Base-by-base conservation (phyloP, 2,329 filamentous ascomycete species). In the Talaromyces funiculosus region DNA sequence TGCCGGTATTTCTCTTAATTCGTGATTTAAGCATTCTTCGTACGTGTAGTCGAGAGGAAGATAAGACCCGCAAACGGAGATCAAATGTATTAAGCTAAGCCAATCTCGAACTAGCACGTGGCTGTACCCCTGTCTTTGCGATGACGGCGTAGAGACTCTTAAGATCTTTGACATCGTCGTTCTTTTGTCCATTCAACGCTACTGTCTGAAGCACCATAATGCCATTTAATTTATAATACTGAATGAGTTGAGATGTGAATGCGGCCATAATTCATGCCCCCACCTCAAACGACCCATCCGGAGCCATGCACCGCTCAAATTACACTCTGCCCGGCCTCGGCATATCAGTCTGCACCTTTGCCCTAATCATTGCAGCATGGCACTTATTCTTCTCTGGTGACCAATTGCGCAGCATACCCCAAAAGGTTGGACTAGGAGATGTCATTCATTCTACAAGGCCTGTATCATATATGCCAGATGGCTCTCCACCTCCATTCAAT, bases 351-450 rank as follows among this genome's bases (percentile, higher is more conserved):
- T 57, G 37, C 65, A 70, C 70, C 63, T 69, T 71, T 64, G 26
- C 69, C 45, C 63, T 70, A 54, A 64, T 72, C 60, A 57, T 71
- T 18, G 24, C 53, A 61, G 67, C 68, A 47, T 63, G 70, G 61
- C 69, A 65, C 29, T 65, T 62, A 26, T 66, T 72, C 54, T 71
- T 71, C n/a, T 29, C 42, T 8, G 53, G 58, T 12, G 64, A 65
- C 60, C 65, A 68, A 72, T 76, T 73, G 74, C 66, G 64, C 61
- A 64, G 67, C 8, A 63, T 72, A 20, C 71, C 74, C 16, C 74
- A 75, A 64, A 67, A 67, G 26, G 64, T 77, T 33, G 74, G 74
- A n/a, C 62, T 77, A 33, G 74, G 74, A 7, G 74, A 77, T 40
- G 62, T 69, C 22, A 22, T 57, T 18, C 29, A 62, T 40, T 53